Evolutionary conservation across 2,329 filamentous ascomycete genomes (phyloP).

Genomic region (Alternaria brassicicola): DNA sequence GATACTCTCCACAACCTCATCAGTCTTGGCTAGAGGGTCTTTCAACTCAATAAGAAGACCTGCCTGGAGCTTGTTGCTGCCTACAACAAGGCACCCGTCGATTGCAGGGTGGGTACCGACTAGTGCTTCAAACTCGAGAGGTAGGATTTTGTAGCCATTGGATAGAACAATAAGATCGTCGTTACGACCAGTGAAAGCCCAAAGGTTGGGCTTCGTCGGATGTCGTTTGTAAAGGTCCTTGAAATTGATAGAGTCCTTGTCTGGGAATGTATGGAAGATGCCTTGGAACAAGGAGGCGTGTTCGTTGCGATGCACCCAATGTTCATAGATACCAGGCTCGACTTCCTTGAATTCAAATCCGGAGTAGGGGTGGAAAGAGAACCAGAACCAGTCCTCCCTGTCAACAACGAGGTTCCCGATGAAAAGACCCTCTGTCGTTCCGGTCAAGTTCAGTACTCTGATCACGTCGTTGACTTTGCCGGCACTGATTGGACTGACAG

Average conservation of each 20-base stretch:
- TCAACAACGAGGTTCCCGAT: conserved; percentile 22
- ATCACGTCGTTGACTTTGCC: conserved; percentile 25
- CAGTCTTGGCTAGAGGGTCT: conserved; percentile 8
- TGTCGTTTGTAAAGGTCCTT: conserved; percentile 29
- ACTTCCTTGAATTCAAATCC: conserved; percentile 33
- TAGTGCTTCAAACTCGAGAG: conserved; percentile 26
- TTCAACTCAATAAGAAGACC: conserved; percentile 42
- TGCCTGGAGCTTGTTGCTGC: conserved; percentile 36
- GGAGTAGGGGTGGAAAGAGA: conserved; percentile 29
- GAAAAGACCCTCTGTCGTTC: conserved; percentile 32
- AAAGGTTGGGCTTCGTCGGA: conserved; percentile 26
- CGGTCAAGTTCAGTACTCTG: conserved; percentile 27
- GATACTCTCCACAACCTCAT: conserved; percentile 51
- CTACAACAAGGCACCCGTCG: conserved; percentile 39
- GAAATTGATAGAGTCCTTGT: conserved; percentile 20
- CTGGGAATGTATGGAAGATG: conserved; percentile 32
- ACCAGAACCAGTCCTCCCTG: conserved; percentile 32
- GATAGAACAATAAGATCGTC: conserved; percentile 29
- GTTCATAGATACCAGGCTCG: conserved; percentile 41
- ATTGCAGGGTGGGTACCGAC: conserved; percentile 38
- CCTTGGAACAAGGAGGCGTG: conserved; percentile 29
- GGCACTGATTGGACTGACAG: conserved; percentile 23
- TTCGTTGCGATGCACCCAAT: conserved; percentile 44
- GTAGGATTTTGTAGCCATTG: conserved; percentile 30
- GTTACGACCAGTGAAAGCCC: conserved; percentile 27